Percentiles rank a stretch among this genome's conserved stretches.
These are phyloP conservation scores for Penicillium sp. DNA, from an alignment of 2,329 filamentous ascomycete species.

Conservation along the genomic window DNA sequence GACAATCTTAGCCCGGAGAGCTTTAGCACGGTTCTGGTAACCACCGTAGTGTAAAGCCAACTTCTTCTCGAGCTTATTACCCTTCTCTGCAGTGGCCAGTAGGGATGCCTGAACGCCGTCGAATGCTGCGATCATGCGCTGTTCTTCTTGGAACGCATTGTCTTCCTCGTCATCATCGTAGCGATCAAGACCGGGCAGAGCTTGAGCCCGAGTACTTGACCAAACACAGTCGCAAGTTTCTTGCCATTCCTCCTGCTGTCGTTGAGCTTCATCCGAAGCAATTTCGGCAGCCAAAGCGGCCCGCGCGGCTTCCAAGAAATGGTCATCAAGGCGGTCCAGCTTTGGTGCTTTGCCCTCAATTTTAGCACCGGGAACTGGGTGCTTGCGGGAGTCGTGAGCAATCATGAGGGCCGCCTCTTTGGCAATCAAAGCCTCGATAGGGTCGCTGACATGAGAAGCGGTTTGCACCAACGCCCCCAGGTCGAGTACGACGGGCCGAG, in stretches of 20 bases:
- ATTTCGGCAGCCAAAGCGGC: conserved; percentile 69
- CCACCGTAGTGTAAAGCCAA: conserved; percentile 80
- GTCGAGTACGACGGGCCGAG: conserved; percentile 69
- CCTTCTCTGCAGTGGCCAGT: conserved; percentile 66
- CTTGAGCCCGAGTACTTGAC: conserved; percentile 45
- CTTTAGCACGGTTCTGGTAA: conserved; percentile 80
- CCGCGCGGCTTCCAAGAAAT: conserved; percentile 66
- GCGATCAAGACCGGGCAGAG: conserved; percentile 69
- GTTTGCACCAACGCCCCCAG: conserved; percentile 60
- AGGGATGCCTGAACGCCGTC: conserved; percentile 69
- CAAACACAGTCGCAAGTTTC: conserved; percentile 48
- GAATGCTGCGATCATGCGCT: conserved; percentile 63
- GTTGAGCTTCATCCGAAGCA: conserved; percentile 45
- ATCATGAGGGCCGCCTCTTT: conserved; percentile 73
- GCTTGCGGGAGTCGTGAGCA: conserved; percentile 72
- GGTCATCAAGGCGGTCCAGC: conserved; percentile 63
- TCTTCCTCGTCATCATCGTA: conserved; percentile 73
- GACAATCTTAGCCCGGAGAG: conserved; percentile 69
- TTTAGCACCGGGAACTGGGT: conserved; percentile 62
- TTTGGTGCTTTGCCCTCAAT: conserved; percentile 56
- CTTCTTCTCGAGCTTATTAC: conserved; percentile 89
- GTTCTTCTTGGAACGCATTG: conserved; percentile 51
- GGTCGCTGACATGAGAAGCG: conserved; percentile 56
- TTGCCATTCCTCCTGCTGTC: conserved; percentile 45
- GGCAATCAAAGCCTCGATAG: conserved; percentile 64